phyloP scores from a whole-genome alignment of 2,329 filamentous ascomycete genomes.

The Xylariaceae sp. region DNA sequence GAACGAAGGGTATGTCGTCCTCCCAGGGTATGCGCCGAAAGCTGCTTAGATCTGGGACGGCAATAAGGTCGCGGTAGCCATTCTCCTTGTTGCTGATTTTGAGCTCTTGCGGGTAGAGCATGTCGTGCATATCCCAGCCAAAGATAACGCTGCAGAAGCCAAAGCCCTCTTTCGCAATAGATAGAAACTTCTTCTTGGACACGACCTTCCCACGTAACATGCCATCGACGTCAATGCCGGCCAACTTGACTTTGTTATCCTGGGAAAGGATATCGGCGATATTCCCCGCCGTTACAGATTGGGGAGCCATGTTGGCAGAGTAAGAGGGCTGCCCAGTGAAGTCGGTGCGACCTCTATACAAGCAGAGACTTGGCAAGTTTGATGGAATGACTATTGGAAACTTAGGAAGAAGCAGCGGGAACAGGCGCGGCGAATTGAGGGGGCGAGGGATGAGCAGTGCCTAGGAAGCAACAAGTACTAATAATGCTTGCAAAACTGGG shows the following conservation, averaged over 20 bases:
- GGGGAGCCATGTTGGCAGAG: constrained; percentile 22
- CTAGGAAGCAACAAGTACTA: no score
- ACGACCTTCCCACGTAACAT: constrained; percentile 75
- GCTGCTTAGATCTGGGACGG: constrained; percentile 64
- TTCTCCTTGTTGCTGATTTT: constrained; percentile 75
- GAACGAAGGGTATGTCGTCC: constrained; percentile 69
- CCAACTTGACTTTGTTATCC: constrained; percentile 71
- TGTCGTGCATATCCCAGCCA: constrained; percentile 85
- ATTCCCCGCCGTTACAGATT: constrained; percentile 51
- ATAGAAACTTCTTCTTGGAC: constrained; percentile 78
- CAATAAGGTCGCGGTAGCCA: constrained; percentile 72
- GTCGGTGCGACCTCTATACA: no score
- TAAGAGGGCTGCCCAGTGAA: background rate
- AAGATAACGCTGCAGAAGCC: constrained; percentile 83
- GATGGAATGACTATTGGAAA: no score
- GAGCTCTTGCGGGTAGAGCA: constrained; percentile 72
- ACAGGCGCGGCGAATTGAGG: no score
- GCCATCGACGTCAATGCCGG: constrained; percentile 73
- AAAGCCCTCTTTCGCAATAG: constrained; percentile 68
- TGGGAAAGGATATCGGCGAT: constrained; percentile 58
- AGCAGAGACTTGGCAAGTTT: no score
- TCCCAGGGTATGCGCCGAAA: constrained; percentile 79
- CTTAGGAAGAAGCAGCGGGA: no score
- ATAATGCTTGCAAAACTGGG: no score
- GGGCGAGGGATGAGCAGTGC: no score